A percentile compares a stretch with the other conserved stretches of the same genome.
phyloP scores from a whole-genome alignment of 176 grass and related monocot genomes.

The Aegilops bicornis region DNA sequence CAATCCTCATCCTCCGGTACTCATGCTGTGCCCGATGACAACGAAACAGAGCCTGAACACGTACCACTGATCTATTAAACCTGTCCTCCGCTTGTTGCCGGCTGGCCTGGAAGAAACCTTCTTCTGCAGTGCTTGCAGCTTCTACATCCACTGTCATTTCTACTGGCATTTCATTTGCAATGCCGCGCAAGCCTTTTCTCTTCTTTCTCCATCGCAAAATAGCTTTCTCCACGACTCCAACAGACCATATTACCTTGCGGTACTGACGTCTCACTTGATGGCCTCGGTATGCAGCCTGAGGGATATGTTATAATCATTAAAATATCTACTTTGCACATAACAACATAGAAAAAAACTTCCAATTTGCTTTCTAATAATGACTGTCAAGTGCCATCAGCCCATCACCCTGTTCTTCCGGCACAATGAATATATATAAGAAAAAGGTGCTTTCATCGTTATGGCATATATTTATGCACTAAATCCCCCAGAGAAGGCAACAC shows the following conservation, averaged over 20 bases:
- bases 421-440: not conserved
- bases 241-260: constrained; percentile 91
- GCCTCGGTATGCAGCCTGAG: constrained; percentile 83
- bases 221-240: constrained; percentile 91
- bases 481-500: constrained; percentile 15
- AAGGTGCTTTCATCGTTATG: not conserved
- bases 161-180: constrained; percentile 58
- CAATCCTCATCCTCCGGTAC: constrained; percentile 84
- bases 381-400: constrained; percentile 13
- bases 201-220: constrained; percentile 95
- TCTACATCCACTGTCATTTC: constrained; percentile 60
- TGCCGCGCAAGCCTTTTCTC: constrained; percentile 82
- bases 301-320: constrained; percentile 29
- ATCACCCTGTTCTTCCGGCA: constrained; percentile 2
- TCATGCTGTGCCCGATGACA: constrained; percentile 93
- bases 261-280: constrained; percentile 85
- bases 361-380: constrained; percentile 13
- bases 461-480: constrained; percentile 18
- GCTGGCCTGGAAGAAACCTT: constrained; percentile 77
- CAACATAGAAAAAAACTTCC: not conserved
- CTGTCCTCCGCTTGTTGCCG: constrained; percentile 87
- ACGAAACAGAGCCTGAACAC: constrained; percentile 86
- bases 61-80: constrained; percentile 74
- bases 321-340: constrained; percentile 5
- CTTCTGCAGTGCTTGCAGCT: constrained; percentile 66